Conservation (phyloP, 2,329 filamentous ascomycete genomes). For the Laburnicola sp. region DNA sequence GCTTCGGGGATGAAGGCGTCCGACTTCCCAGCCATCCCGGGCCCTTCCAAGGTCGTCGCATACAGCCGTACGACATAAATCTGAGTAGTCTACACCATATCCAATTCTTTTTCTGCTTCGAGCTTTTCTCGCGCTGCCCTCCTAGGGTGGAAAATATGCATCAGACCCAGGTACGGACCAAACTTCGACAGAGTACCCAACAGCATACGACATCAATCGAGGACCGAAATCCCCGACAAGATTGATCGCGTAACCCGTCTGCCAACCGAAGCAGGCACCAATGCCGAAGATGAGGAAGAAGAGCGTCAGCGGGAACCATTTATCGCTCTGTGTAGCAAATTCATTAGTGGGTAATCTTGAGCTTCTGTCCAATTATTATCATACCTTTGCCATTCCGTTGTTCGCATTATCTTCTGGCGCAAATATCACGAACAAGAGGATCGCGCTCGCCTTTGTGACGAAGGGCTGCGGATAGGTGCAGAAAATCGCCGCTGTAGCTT, state of each 20-base stretch:
- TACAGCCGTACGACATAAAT: background rate
- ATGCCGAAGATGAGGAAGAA: constrained; percentile 77
- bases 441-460: constrained; percentile 64
- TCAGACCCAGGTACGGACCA: constrained; percentile 69
- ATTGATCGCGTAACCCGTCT: constrained; percentile 77
- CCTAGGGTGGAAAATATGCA: constrained; percentile 47
- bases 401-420: constrained; percentile 63
- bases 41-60: background rate
- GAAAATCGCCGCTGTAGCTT: constrained; percentile 70
- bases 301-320: constrained; percentile 58
- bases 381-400: constrained; percentile 41
- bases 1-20: background rate
- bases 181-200: constrained; percentile 69
- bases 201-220: constrained; percentile 65
- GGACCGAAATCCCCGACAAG: constrained; percentile 73
- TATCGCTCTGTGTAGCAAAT: constrained; percentile 26
- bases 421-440: constrained; percentile 74
- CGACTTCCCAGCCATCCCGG: background rate
- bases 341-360: background rate
- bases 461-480: constrained; percentile 71
- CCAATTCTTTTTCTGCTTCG: constrained; percentile 34
- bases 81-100: constrained; percentile 23
- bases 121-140: constrained; percentile 26
- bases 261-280: constrained; percentile 73
- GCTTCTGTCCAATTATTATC: background rate